Percentiles rank a stretch among this genome's conserved stretches.
These are phyloP conservation scores for Coprinellus micaceus DNA, from an alignment of 768 basidiomycete species.

Conservation along the genomic window DNA sequence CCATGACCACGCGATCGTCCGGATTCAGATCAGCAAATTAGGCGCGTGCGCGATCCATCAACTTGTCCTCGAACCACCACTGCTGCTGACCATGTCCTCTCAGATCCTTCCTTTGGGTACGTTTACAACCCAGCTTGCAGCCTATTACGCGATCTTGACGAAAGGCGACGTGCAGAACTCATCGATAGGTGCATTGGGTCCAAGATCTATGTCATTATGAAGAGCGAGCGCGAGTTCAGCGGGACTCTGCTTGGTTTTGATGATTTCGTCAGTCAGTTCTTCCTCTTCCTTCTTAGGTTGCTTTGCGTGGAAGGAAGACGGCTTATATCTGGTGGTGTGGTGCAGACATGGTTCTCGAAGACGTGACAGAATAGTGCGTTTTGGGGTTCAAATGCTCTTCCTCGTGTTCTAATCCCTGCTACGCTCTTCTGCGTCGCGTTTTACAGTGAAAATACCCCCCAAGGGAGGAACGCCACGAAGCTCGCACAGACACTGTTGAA, in stretches of 20 bases:
- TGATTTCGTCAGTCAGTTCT: slow-evolving; percentile 94
- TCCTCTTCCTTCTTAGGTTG: neutral
- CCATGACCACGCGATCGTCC: neutral
- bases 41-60: neutral
- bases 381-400: neutral
- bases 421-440: too few relatives aligned
- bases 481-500: slow-evolving; percentile 88
- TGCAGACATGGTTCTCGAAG: slow-evolving; percentile 89
- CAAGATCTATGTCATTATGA: slow-evolving; percentile 98
- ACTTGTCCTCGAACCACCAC: neutral
- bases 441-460: slow-evolving; percentile 76
- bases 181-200: slow-evolving; percentile 98
- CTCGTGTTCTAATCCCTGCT: neutral
- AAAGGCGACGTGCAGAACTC: slow-evolving; percentile 57
- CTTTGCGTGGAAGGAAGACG: neutral
- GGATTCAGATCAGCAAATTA: neutral
- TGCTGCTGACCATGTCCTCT: slow-evolving; percentile 62
- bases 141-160: too few relatives aligned
- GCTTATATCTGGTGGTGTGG: slow-evolving; percentile 1
- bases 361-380: slow-evolving; percentile 92
- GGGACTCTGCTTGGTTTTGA: slow-evolving; percentile 95
- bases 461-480: slow-evolving; percentile 76
- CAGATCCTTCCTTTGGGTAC: slow-evolving; percentile 90
- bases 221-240: slow-evolving; percentile 93
- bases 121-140: slow-evolving; percentile 7